Conservation (phyloP, 768 basidiomycete species). For the Termitomyces sp. region DNA sequence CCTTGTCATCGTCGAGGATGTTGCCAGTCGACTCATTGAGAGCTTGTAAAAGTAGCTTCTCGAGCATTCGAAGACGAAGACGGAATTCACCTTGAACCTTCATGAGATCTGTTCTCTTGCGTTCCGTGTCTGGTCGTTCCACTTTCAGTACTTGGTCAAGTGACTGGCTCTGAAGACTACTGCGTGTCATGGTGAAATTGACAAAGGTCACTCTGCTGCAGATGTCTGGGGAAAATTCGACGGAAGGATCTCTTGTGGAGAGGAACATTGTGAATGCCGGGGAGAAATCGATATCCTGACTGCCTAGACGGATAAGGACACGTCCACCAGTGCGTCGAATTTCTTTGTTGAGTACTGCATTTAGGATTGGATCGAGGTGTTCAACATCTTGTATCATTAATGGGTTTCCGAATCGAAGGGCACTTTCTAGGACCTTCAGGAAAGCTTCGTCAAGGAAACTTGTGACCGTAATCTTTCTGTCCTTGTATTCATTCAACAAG, state of each 20-base stretch:
- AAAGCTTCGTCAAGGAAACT: slow-evolving; percentile 99
- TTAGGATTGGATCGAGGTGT: slow-evolving; percentile 94
- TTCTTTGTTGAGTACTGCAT: slow-evolving; percentile 96
- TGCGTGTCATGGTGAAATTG: slow-evolving; percentile 98
- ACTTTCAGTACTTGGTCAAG: slow-evolving; percentile 96
- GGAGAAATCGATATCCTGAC: slow-evolving; percentile 98
- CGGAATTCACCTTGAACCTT: slow-evolving; percentile 99
- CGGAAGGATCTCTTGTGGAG: slow-evolving; percentile 93
- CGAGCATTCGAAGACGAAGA: slow-evolving; percentile 85
- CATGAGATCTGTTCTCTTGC: slow-evolving; percentile 93
- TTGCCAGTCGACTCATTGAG: slow-evolving; percentile 96
- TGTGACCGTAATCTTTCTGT: slow-evolving; percentile 96
- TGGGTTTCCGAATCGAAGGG: slow-evolving; percentile 98
- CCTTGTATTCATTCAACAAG: slow-evolving; percentile 91
- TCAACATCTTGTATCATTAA: slow-evolving; percentile 98
- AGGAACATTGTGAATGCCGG: slow-evolving; percentile 99
- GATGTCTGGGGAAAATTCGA: slow-evolving; percentile 97
- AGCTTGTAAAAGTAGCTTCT: slow-evolving; percentile 89
- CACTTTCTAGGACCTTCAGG: slow-evolving; percentile 96
- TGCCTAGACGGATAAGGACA: slow-evolving; percentile 93
- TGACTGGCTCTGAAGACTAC: slow-evolving; percentile 97
- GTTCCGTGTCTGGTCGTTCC: slow-evolving; percentile 94
- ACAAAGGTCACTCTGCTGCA: slow-evolving; percentile 96
- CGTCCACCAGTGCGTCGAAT: slow-evolving; percentile 95
- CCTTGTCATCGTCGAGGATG: slow-evolving; percentile 98